Evolutionary conservation across 257 asterid genomes (phyloP).

Genomic region (Lavandula angustifolia): DNA sequence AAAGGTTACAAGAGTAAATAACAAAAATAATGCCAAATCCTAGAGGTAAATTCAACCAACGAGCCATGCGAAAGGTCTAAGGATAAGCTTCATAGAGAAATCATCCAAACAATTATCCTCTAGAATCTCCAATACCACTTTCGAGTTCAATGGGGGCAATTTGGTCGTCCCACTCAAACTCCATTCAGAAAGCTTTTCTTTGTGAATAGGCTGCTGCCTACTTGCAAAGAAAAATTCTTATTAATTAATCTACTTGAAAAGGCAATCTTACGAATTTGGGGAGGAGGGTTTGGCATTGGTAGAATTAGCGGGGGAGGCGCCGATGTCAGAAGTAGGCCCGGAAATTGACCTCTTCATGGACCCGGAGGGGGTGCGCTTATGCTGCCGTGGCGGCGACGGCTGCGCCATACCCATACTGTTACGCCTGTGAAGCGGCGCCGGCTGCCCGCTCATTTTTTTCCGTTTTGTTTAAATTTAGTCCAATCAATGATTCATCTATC

Average conservation of each 20-base stretch:
- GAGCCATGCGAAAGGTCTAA: slow-evolving; percentile 9
- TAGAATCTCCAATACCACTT: not conserved
- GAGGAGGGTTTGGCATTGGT: slow-evolving; percentile 51
- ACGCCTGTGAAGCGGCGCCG: slow-evolving; percentile 55
- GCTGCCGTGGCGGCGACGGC: slow-evolving; percentile 18
- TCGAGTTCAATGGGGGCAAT: not conserved
- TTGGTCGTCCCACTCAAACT: slow-evolving; percentile 15
- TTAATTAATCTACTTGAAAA: no score
- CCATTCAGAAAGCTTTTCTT: not conserved
- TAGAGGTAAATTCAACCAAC: not conserved
- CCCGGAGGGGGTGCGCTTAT: slow-evolving; percentile 45
- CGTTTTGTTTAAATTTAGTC: not conserved
- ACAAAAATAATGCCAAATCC: slow-evolving; percentile 10
- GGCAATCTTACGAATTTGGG: slow-evolving; percentile 52
- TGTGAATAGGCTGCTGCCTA: not conserved
- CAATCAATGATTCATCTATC: not conserved
- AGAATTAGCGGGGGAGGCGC: slow-evolving; percentile 41
- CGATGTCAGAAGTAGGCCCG: slow-evolving; percentile 49
- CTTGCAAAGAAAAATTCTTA: not conserved
- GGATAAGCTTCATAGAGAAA: not conserved
- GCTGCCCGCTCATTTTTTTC: slow-evolving; percentile 48
- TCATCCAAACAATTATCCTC: not conserved
- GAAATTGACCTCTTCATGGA: slow-evolving; percentile 45
- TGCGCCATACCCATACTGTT: slow-evolving; percentile 34
- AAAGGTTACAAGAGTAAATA: not conserved